Base-by-base conservation (phyloP, 371 early-diverging fungal genomes). In the Mortierella sp. region DNA sequence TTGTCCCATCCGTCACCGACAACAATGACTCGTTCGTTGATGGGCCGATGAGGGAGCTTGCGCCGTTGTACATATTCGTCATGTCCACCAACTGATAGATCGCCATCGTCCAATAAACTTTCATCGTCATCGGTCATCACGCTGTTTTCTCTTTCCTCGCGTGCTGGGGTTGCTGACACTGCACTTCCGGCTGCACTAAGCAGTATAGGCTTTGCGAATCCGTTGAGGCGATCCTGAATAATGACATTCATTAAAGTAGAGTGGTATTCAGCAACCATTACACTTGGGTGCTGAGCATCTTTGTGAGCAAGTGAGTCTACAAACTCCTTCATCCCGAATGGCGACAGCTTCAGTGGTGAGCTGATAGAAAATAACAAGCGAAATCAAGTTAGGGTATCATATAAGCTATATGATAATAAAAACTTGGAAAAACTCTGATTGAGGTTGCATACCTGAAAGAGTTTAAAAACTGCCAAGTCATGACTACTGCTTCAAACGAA, bases 391-490 rank as follows among this genome's bases (percentile, higher is more conserved):
- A n/a, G 32, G 35, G 6, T 35, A 35, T 35, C 35, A 35, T 35
- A 35, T 35, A 35, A 35, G 6, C 35, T 35, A 35, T 32, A 32
- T 3, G 35, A 8, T 35, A 35, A 35, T 5, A 35, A 35, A 35
- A 35, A 5, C 32, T 32, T 32, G 32, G n/a, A 43, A 3, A 16
- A 16, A 43, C 11, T 43, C 43, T 11, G 9, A 43, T 43, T 43
- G 43, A 43, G 3, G 11, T 3, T 26, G 35, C 9, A 5, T 71
- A 84, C 84, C 84, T 72, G 65, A 73, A 86, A 1, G 83, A 71
- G 68, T 73, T 78, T 30, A 86, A 64, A 66, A 86, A 86, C 37
- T 85, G 80, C 86, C 86, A 86, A 8, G 71, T 37, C 74, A 78
- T 72, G 64, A 86, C 45, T 20, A 85, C 64, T 0, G 72, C 60